A percentile compares a stretch with the other conserved stretches of the same genome.
These are phyloP conservation scores for Pholiota microspora DNA, from an alignment of 768 basidiomycete species.

Conservation along the genomic window DNA sequence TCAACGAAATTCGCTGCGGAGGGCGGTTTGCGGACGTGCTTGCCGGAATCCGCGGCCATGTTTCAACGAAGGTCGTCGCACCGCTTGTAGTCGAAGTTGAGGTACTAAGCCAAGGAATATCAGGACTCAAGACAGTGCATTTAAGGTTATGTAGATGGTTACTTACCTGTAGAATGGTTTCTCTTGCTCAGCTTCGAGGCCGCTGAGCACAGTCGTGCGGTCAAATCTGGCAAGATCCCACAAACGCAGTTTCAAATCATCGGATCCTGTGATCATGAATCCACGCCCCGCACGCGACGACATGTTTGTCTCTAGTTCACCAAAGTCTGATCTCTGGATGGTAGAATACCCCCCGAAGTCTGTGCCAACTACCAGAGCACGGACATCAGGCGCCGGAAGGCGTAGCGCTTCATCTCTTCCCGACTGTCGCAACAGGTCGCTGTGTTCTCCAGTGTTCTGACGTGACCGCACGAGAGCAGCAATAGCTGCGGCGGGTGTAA, in stretches of 20 bases:
- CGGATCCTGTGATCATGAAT: slow-evolving; percentile 85
- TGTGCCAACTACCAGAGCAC: slow-evolving; percentile 65
- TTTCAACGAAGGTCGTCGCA: slow-evolving; percentile 59
- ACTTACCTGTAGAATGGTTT: slow-evolving; percentile 74
- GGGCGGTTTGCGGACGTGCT: slow-evolving; percentile 61
- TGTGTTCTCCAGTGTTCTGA: slow-evolving; percentile 31
- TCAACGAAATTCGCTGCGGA: slow-evolving; percentile 72
- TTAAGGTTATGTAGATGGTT: background rate
- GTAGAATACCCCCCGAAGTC: slow-evolving; percentile 75
- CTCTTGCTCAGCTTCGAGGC: slow-evolving; percentile 72
- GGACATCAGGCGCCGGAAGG: slow-evolving; percentile 60
- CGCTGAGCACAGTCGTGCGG: slow-evolving; percentile 77
- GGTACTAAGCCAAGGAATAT: slow-evolving; percentile 23
- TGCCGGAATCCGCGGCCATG: slow-evolving; percentile 47
- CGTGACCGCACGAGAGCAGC: slow-evolving; percentile 75
- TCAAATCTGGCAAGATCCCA: slow-evolving; percentile 83
- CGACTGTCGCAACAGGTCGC: slow-evolving; percentile 15
- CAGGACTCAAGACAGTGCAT: background rate
- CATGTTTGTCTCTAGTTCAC: slow-evolving; percentile 39
- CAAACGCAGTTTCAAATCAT: slow-evolving; percentile 82
- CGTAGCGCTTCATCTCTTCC: slow-evolving; percentile 23
- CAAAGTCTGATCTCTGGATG: slow-evolving; percentile 50
- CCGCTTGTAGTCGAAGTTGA: slow-evolving; percentile 38
- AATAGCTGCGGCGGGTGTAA: slow-evolving; percentile 70
- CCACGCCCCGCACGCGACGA: slow-evolving; percentile 51